A percentile compares a stretch with the other conserved stretches of the same genome.
phyloP scores from a whole-genome alignment of 805 yeast species.

The Pichia gijzeniarum region DNA sequence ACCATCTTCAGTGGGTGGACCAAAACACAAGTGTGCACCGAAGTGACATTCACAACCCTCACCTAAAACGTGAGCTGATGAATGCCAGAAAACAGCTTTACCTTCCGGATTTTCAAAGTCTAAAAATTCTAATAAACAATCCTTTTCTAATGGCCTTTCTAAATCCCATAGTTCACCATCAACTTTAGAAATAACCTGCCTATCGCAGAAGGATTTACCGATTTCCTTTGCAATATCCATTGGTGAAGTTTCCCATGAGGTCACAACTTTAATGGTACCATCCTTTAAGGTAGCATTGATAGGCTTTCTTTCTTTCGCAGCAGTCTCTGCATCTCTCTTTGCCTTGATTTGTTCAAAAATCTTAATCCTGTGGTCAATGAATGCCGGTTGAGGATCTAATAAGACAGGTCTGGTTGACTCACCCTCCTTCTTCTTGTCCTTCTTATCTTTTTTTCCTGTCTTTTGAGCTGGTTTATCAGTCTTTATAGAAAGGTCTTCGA shows the following conservation, averaged over 20 bases:
- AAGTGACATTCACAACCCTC: constrained; percentile 96
- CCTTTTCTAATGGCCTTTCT: constrained; percentile 83
- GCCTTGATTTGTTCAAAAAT: constrained; percentile 76
- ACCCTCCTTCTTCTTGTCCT: constrained; percentile 26
- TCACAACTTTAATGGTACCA: constrained; percentile 72
- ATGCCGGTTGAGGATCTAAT: constrained; percentile 76
- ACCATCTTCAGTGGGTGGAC: constrained; percentile 98
- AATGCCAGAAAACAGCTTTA: constrained; percentile 96
- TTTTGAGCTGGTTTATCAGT: constrained; percentile 5
- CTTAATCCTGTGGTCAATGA: constrained; percentile 69
- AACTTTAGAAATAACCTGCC: constrained; percentile 86
- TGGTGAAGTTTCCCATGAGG: constrained; percentile 87
- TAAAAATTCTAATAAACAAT: constrained; percentile 64
- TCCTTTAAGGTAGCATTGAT: constrained; percentile 82
- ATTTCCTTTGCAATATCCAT: constrained; percentile 75
- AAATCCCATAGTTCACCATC: constrained; percentile 92
- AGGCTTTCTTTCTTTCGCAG: constrained; percentile 49
- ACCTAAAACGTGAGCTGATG: constrained; percentile 96
- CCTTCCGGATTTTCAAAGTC: constrained; percentile 95
- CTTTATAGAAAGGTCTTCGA: constrained; percentile 37
- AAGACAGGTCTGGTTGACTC: constrained; percentile 36
- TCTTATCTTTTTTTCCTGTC: constrained; percentile 22
- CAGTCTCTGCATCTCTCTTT: constrained; percentile 66
- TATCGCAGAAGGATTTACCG: constrained; percentile 82
- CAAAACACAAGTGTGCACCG: constrained; percentile 88